phyloP scores from a whole-genome alignment of 305 asterid species.

The Andrographis paniculata region DNA sequence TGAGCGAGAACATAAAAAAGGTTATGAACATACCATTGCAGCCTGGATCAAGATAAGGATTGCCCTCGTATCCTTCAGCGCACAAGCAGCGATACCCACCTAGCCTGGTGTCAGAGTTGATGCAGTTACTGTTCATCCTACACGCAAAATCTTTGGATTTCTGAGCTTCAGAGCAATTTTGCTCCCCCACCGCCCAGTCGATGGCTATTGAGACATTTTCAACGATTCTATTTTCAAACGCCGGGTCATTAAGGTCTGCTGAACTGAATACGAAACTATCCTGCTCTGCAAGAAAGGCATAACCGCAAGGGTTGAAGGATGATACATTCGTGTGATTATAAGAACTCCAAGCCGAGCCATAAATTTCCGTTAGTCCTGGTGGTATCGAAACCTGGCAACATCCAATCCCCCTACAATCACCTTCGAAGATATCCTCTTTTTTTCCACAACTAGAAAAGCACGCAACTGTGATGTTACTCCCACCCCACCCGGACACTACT shows the following conservation, averaged over 20 bases:
- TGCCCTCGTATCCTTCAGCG: conserved; percentile 5
- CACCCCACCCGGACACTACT: background rate
- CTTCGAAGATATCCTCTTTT: background rate
- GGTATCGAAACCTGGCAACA: conserved; percentile 15
- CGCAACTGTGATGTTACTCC: background rate
- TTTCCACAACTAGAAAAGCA: background rate
- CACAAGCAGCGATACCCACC: conserved; percentile 29
- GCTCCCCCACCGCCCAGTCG: conserved; percentile 32
- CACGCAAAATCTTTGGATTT: conserved; percentile 24
- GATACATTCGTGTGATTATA: conserved; percentile 8
- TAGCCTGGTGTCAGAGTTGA: conserved; percentile 32
- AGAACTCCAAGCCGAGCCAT: background rate
- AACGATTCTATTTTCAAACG: conserved; percentile 4
- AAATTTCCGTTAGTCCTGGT: conserved; percentile 26
- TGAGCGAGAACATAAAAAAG: background rate
- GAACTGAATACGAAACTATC: conserved; percentile 16
- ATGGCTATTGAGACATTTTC: conserved; percentile 26
- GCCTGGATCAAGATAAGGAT: conserved; percentile 12
- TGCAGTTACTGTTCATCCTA: conserved; percentile 23
- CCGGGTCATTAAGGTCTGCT: conserved; percentile 19
- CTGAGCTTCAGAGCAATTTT: conserved; percentile 19
- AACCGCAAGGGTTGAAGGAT: conserved; percentile 31
- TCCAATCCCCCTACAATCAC: background rate
- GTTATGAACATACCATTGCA: background rate
- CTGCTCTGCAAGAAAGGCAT: conserved; percentile 44